Base-by-base conservation (phyloP, 768 basidiomycete species). In the Ramaria rubella region DNA sequence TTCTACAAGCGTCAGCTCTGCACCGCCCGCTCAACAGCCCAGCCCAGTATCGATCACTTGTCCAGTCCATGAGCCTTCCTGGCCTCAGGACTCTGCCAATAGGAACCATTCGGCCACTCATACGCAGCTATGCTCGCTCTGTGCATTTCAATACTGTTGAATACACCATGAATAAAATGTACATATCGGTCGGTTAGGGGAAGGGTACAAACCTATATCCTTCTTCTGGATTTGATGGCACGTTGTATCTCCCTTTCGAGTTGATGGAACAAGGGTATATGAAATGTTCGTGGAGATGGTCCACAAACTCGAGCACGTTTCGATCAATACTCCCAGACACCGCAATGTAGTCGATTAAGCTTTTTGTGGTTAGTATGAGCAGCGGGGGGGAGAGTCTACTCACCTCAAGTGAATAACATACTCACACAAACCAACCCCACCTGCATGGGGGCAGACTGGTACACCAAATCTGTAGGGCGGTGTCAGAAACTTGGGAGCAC, bases 251-350 rank as follows among this genome's bases (percentile, higher is more conserved):
- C 30, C 94, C 94, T 17, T 78, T 77, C 2, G 72, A 61, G 72
- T 94, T 95, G 74, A 97, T 93, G n/a, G 90, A 87, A 64, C 90
- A 91, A 3, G 91, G 92, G 59, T 83, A 83, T 40, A 86, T 73
- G 72, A 96, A 97, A 67, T 96, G 90, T 65, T 97, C 92, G 70
- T 97, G 94, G 33, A 97, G 76, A 69, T 96, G 94, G 67, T 92
- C 86, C 27, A 86, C 87, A 61, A 82, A 90, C 69, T 92, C 94
- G 38, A 97, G 83, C 5, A 96, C 94, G 66, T 97, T 96, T 49
- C 89, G 81, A 62, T 94, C 92, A 85, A 94, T 94, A 21, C 85
- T 81, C 2, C 93, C 94, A 1, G 93, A 94, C 52, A 97, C 77
- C 58, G 81, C 82, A 62, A 97, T 89, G 66, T 94, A 97, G 71